Evolutionary conservation across 2,329 filamentous ascomycete species (phyloP).

Genomic region (Cryphonectria naterciae): DNA sequence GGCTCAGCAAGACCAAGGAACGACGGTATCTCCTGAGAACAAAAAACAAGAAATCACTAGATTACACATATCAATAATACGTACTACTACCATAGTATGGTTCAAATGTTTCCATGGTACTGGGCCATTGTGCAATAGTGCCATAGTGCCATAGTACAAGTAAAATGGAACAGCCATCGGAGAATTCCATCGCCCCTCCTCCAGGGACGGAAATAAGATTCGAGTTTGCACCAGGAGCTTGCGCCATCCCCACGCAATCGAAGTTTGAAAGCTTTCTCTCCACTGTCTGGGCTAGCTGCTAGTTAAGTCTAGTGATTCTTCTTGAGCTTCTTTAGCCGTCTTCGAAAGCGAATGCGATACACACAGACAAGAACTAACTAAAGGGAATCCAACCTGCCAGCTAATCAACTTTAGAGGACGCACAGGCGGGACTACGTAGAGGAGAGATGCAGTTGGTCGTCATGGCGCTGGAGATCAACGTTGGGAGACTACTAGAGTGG

Average conservation of each 20-base stretch:
- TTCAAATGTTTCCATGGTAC: background rate
- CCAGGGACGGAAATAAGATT: background rate
- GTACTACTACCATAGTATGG: background rate
- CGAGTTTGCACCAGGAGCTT: background rate
- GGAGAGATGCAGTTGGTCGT: no score
- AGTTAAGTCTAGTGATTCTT: background rate
- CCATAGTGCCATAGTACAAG: no score
- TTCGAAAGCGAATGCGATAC: background rate
- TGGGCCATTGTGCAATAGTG: no score
- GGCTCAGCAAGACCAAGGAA: background rate
- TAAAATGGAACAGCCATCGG: background rate
- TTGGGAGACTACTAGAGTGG: background rate
- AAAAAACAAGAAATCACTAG: background rate
- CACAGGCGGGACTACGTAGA: no score
- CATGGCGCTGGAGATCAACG: background rate
- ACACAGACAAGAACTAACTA: no score
- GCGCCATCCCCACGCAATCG: background rate
- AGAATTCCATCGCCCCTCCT: background rate
- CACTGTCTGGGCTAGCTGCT: background rate
- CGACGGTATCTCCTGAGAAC: background rate
- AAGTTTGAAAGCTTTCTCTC: background rate
- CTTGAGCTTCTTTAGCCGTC: background rate
- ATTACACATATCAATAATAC: background rate
- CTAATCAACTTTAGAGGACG: no score
- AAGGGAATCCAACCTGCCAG: no score